Evolutionary conservation across 345 rosid genomes (phyloP), one percentile per base, ranked within the genome.

Genomic region (Lagerstroemia speciosa): DNA sequence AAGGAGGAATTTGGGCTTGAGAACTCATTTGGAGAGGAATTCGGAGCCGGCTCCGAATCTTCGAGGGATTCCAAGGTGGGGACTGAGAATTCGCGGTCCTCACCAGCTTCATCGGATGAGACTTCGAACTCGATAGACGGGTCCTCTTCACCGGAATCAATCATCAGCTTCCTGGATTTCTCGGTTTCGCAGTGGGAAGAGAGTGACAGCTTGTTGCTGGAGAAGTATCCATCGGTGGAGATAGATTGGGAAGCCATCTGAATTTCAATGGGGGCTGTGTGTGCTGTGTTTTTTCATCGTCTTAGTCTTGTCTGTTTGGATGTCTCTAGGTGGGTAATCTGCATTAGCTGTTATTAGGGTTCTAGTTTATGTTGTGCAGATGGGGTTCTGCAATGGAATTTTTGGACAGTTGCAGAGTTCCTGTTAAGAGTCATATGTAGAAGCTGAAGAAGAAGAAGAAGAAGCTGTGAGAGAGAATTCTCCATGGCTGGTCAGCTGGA

Each of bases 171-270:
- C 79, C 40, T 84, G 45, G 88, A 82, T 48, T 86, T 85, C 74
- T 70, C 85, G 11, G 85, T 74, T 58, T 70, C 83, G 0, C 76
- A 66, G 17, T 81, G 84, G 81, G 86, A 77, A 19, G 84, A 75
- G 64, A 72, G 64, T 8, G 87, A 78, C 33, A 72, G 62, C 74
- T 83, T 88, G 12, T 76, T 77, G 37, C 73, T 88, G 82, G 88
- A 88, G 74, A 90, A 90, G 78, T 84, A 2, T 68, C 98, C 94
- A 17, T 92, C 96, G 1, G 82, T 83, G 76, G 94, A 90, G 83
- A 89, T 92, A 38, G 98, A 92, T 69, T 92, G 96, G 96, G 92
- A 85, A 71, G 90, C 90, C 6, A 85, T 87, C 43, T 64, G 65
- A 69, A 40, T 41, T 41, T 2, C 10, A 1, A 14, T 41, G 14